Conservation (phyloP, 2,329 filamentous ascomycete genomes). For the Aspergillus clavatus region DNA sequence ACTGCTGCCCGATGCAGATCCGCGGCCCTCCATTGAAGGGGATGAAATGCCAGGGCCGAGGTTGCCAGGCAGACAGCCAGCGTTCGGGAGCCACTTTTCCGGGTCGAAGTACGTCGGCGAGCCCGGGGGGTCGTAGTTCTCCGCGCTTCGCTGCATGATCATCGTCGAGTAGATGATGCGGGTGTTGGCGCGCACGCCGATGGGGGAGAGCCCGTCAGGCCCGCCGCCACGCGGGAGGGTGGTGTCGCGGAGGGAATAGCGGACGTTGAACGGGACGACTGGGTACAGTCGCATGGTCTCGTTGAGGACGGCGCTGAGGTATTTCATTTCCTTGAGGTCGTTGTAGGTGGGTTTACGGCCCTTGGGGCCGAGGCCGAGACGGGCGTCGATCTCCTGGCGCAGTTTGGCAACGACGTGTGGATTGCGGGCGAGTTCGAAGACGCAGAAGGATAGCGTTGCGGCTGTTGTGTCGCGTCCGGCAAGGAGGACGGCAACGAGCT, state of each 20-base stretch:
- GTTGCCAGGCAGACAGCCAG: slow-evolving; percentile 48
- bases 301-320: slow-evolving; percentile 65
- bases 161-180: slow-evolving; percentile 49
- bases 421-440: slow-evolving; percentile 74
- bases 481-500: slow-evolving; percentile 75
- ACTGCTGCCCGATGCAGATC: slow-evolving; percentile 57
- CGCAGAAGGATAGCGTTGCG: slow-evolving; percentile 69
- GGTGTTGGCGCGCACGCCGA: slow-evolving; percentile 47
- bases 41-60: slow-evolving; percentile 52
- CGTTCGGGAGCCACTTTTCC: slow-evolving; percentile 47
- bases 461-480: slow-evolving; percentile 83
- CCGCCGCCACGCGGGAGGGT: slow-evolving; percentile 65
- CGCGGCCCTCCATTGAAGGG: slow-evolving; percentile 52
- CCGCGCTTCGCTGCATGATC: slow-evolving; percentile 48
- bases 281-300: slow-evolving; percentile 76
- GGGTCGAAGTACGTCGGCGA: slow-evolving; percentile 38
- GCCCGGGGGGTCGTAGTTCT: slow-evolving; percentile 44
- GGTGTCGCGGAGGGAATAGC: slow-evolving; percentile 66
- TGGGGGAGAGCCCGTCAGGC: slow-evolving; percentile 40
- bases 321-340: slow-evolving; percentile 83
- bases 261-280: slow-evolving; percentile 72
- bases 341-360: slow-evolving; percentile 58
- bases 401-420: slow-evolving; percentile 64
- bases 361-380: slow-evolving; percentile 58
- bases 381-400: slow-evolving; percentile 64